phyloP scores from a whole-genome alignment of 208 protist genomes.

The Crithidia fasciculata region DNA sequence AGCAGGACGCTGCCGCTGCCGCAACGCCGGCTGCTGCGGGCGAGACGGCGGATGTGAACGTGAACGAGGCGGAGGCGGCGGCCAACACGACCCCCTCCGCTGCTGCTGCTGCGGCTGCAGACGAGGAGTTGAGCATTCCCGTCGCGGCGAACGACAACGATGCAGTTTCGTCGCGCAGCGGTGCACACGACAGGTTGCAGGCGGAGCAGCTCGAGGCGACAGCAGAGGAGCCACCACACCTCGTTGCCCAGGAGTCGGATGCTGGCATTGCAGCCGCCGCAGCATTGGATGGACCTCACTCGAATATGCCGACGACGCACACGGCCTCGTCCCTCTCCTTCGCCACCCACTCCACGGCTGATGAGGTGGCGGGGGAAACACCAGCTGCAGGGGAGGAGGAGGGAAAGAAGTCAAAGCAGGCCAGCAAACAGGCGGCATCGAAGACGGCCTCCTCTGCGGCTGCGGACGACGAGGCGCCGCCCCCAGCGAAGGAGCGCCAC shows the following conservation, averaged over 20 bases:
- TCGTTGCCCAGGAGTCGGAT: neutral
- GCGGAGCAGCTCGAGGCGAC: neutral
- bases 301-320: neutral
- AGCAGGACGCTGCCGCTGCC: neutral
- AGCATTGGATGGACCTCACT: neutral
- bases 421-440: neutral
- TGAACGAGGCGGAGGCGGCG: neutral
- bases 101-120: neutral
- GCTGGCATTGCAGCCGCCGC: too few species aligned
- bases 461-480: neutral
- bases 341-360: neutral
- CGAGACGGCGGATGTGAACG: neutral
- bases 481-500: neutral
- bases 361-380: neutral
- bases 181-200: neutral
- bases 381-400: neutral
- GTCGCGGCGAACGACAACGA: neutral
- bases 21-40: neutral
- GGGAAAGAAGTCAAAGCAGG: neutral
- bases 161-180: too few species aligned
- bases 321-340: conserved; percentile 12
- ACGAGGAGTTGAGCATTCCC: conserved; percentile 16
- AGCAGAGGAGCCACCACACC: neutral
- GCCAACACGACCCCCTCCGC: too few species aligned
- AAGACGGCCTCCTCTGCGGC: neutral